Conservation (phyloP, 179 eudicot species). For the Beta macrorhiza region DNA sequence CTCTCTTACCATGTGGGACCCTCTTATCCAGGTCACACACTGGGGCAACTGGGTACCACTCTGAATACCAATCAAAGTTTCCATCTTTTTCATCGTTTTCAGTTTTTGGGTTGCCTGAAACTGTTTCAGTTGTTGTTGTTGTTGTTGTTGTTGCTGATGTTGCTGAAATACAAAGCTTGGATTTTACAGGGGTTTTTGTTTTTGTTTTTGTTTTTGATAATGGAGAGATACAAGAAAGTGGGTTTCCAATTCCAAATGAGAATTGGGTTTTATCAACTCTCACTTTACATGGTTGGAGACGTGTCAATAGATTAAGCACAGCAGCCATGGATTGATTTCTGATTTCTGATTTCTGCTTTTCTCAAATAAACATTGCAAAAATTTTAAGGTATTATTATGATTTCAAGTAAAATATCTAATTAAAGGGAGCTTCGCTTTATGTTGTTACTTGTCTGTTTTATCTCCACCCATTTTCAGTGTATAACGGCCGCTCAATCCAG, state of each 20-base stretch:
- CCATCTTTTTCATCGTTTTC: slow-evolving; percentile 13
- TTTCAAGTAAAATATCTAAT: neutral
- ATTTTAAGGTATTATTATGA: too few relatives aligned
- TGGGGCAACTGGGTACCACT: slow-evolving; percentile 75
- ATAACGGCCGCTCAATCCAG: neutral
- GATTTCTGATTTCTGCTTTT: neutral
- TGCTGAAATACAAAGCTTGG: neutral
- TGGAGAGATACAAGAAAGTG: neutral
- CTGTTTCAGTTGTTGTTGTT: neutral
- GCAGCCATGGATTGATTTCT: neutral
- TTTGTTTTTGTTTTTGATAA: neutral
- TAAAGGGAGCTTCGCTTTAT: neutral
- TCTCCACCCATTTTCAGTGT: slow-evolving; percentile 4
- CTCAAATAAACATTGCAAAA: too few relatives aligned
- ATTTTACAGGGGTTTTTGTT: neutral
- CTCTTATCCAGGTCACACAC: slow-evolving; percentile 74
- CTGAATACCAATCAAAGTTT: slow-evolving; percentile 67
- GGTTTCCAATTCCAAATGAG: neutral
- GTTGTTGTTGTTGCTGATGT: neutral
- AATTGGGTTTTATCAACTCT: neutral
- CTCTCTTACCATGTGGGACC: slow-evolving; percentile 59
- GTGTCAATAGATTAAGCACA: neutral
- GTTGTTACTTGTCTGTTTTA: neutral
- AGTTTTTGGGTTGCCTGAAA: too few relatives aligned
- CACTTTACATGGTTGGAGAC: neutral